A percentile compares a stretch with the other conserved stretches of the same genome.
Evolutionary conservation across 805 yeast species (phyloP).

Genomic region (Ogataea trehalophila): DNA sequence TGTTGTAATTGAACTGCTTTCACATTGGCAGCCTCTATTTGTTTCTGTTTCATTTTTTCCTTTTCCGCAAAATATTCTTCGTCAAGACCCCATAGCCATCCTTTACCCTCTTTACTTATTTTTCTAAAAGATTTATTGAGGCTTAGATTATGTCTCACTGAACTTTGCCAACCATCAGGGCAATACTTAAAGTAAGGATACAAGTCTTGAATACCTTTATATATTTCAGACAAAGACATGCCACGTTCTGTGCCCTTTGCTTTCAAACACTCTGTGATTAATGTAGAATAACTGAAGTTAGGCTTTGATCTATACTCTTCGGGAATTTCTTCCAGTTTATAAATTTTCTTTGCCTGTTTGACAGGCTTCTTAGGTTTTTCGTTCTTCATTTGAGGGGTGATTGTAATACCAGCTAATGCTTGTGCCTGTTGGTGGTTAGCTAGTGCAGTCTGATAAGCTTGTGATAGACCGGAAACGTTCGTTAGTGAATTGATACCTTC

Average conservation of each 20-base stretch:
- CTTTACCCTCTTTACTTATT: constrained; percentile 82
- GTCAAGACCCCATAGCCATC: constrained; percentile 93
- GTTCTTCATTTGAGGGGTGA: constrained; percentile 5
- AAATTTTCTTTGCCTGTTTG: constrained; percentile 58
- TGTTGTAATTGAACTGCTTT: constrained; percentile 17
- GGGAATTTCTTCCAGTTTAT: constrained; percentile 81
- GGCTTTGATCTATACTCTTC: constrained; percentile 84
- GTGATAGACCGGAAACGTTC: constrained; percentile 3
- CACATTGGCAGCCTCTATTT: constrained; percentile 50
- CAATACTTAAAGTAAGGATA: constrained; percentile 92
- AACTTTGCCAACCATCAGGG: constrained; percentile 97
- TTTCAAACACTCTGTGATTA: constrained; percentile 75
- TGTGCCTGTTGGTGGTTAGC: constrained; percentile 5
- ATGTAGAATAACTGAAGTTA: constrained; percentile 68
- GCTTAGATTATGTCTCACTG: constrained; percentile 85
- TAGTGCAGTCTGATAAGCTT: constrained; percentile 4
- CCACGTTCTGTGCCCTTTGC: constrained; percentile 65
- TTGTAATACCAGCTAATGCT: constrained; percentile 4
- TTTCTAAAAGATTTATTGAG: constrained; percentile 81
- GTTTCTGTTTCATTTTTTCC: constrained; percentile 62
- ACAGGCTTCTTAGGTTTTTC: constrained; percentile 40
- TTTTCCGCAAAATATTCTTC: constrained; percentile 78
- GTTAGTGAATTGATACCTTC: background rate
- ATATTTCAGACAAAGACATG: constrained; percentile 77
- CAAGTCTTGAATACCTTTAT: constrained; percentile 77